Evolutionary conservation across 768 basidiomycete species (phyloP).

Genomic region (Mycena galopus): DNA sequence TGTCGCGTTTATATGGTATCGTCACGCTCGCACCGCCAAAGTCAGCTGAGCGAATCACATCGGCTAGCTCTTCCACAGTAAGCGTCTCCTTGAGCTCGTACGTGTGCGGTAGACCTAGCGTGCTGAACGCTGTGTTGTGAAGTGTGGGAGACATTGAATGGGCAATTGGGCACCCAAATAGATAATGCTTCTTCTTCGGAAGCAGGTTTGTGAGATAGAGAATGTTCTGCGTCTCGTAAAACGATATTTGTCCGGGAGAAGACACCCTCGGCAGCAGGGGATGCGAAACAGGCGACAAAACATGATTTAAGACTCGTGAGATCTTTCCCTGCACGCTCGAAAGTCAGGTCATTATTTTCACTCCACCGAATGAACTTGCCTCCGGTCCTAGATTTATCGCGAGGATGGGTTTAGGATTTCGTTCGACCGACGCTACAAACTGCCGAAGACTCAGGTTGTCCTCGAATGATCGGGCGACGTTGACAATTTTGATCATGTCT

Average conservation of each 20-base stretch:
- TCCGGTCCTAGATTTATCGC: conserved; percentile 83
- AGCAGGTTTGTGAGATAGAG: conserved; percentile 74
- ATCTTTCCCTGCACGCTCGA: conserved; percentile 70
- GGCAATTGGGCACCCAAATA: conserved; percentile 79
- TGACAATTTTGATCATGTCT: conserved; percentile 81
- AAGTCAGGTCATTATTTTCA: neutral
- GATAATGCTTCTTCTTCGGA: conserved; percentile 70
- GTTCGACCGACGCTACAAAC: conserved; percentile 61
- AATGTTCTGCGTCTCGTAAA: conserved; percentile 74
- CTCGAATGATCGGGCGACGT: conserved; percentile 68
- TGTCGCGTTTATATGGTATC: conserved; percentile 81
- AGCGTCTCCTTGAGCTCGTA: conserved; percentile 73
- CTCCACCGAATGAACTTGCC: conserved; percentile 20
- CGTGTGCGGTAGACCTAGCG: conserved; percentile 74
- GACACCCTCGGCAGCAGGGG: conserved; percentile 73
- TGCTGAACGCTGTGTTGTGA: conserved; percentile 78
- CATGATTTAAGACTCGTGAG: conserved; percentile 77
- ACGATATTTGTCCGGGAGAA: conserved; percentile 82
- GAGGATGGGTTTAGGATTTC: conserved; percentile 70
- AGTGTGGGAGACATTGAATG: conserved; percentile 82
- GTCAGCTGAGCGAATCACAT: conserved; percentile 59
- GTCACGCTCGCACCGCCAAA: conserved; percentile 91
- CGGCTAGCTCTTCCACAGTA: conserved; percentile 60
- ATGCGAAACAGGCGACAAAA: conserved; percentile 83
- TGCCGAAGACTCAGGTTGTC: conserved; percentile 74